Conservation (phyloP, 176 grass and related monocot genomes). For the Cenchrus fungigraminus region DNA sequence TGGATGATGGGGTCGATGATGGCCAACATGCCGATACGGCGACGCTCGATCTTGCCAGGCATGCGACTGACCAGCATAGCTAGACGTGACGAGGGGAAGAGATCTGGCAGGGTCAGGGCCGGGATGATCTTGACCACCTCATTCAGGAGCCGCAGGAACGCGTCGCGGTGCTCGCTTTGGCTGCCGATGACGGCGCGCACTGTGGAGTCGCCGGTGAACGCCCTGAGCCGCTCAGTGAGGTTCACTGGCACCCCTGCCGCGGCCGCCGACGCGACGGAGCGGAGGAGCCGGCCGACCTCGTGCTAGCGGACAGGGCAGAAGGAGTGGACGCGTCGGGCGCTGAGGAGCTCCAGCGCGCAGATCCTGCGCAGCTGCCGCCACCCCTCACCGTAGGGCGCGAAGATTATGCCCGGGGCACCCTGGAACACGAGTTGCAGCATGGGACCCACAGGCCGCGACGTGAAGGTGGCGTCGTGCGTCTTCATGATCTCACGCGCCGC, state of each 20-base stretch:
- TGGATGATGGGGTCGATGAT: conserved; percentile 50
- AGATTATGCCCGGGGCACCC: conserved; percentile 46
- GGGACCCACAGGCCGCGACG: not conserved
- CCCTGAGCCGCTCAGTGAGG: not conserved
- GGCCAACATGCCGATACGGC: not conserved
- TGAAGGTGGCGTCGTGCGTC: conserved; percentile 24
- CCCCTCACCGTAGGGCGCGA: conserved; percentile 54
- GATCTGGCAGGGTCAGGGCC: conserved; percentile 55
- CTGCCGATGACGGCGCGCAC: conserved; percentile 52
- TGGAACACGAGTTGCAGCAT: conserved; percentile 26
- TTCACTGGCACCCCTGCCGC: conserved; percentile 10
- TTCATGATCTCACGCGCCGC: conserved; percentile 28
- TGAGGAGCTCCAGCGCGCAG: conserved; percentile 31
- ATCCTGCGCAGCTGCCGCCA: conserved; percentile 62
- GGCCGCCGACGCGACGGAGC: no score
- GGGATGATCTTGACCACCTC: conserved; percentile 44
- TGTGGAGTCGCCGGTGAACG: conserved; percentile 28
- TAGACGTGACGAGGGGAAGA: conserved; percentile 60
- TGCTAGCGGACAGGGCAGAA: conserved; percentile 33
- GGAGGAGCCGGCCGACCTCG: conserved; percentile 40
- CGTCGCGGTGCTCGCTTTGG: conserved; percentile 45
- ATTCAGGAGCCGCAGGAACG: conserved; percentile 28
- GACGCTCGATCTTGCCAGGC: conserved; percentile 3
- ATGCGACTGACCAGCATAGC: conserved; percentile 36
- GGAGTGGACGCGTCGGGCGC: conserved; percentile 26